Evolutionary conservation across 2,329 filamentous ascomycete species (phyloP).

Genomic region (Talaromyces pinophilus): DNA sequence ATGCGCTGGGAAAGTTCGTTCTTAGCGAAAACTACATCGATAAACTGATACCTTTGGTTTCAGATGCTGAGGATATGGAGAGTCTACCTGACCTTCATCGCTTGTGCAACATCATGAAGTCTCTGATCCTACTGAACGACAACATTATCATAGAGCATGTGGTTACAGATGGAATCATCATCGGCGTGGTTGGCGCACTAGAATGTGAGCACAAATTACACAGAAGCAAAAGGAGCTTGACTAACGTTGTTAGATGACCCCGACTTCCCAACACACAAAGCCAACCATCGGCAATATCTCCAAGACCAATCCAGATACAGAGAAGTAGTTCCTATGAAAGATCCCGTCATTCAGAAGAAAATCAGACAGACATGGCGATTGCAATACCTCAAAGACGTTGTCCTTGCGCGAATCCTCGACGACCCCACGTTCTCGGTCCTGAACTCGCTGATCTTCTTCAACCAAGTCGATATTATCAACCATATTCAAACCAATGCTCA

Average conservation of each 20-base stretch:
- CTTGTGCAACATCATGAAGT: constrained; percentile 97
- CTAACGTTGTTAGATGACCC: constrained; percentile 68
- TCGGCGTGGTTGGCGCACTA: constrained; percentile 90
- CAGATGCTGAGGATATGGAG: constrained; percentile 88
- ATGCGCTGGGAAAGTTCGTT: constrained; percentile 84
- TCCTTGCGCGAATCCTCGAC: constrained; percentile 90
- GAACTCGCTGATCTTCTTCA: constrained; percentile 97
- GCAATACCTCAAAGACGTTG: constrained; percentile 98
- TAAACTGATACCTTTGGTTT: constrained; percentile 81
- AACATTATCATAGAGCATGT: constrained; percentile 91
- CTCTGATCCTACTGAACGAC: constrained; percentile 90
- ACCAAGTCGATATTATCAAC: constrained; percentile 96
- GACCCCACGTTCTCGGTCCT: constrained; percentile 97
- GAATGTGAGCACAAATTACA: constrained; percentile 61
- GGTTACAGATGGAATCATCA: constrained; percentile 82
- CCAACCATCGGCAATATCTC: constrained; percentile 92
- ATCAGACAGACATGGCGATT: constrained; percentile 96
- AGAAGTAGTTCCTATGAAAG: constrained; percentile 91
- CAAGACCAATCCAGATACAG: constrained; percentile 88
- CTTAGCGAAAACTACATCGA: constrained; percentile 82
- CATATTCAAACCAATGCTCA: constrained; percentile 79
- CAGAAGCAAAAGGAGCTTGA: not conserved
- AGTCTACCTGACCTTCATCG: constrained; percentile 82
- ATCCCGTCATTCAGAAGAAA: constrained; percentile 77
- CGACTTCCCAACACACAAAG: constrained; percentile 95